Percentiles rank a stretch among this genome's conserved stretches.
Evolutionary conservation across 805 yeast genomes (phyloP).

Genomic region (Starmerella sp.): DNA sequence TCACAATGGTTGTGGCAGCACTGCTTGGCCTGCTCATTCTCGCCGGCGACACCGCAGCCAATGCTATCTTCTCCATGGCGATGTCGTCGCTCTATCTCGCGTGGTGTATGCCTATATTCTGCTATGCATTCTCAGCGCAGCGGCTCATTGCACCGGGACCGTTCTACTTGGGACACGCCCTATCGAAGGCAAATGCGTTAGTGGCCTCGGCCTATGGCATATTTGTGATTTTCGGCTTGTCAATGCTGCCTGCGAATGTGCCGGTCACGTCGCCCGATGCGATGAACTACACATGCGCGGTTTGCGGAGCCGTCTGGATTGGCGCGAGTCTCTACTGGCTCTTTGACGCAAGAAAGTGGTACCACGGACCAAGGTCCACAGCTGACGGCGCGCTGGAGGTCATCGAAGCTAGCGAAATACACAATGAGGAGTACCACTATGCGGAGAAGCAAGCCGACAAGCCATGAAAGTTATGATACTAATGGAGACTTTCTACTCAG

Average conservation of each 20-base stretch:
- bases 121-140: conserved; percentile 34
- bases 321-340: conserved; percentile 42
- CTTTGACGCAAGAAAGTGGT: conserved; percentile 41
- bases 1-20: conserved; percentile 40
- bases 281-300: conserved; percentile 62
- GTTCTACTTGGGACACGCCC: conserved; percentile 45
- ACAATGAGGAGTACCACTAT: neutral
- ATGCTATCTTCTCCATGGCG: conserved; percentile 52
- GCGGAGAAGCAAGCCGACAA: too few species aligned
- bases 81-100: conserved; percentile 54
- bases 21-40: conserved; percentile 47
- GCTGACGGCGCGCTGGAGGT: neutral
- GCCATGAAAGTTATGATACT: too few species aligned
- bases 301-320: conserved; percentile 51
- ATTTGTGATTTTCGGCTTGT: conserved; percentile 41
- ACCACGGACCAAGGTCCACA: conserved; percentile 41
- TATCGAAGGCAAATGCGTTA: conserved; percentile 38
- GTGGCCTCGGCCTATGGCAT: conserved; percentile 39
- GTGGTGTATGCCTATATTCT: conserved; percentile 49
- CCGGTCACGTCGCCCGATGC: conserved; percentile 30
- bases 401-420: neutral
- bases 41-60: conserved; percentile 49
- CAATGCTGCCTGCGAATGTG: conserved; percentile 46
- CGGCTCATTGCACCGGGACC: conserved; percentile 43
- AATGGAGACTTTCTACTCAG: too few species aligned